These are phyloP conservation scores for Nissolia schottii DNA, from an alignment of 306 rosid species.

Conservation along the genomic window DNA sequence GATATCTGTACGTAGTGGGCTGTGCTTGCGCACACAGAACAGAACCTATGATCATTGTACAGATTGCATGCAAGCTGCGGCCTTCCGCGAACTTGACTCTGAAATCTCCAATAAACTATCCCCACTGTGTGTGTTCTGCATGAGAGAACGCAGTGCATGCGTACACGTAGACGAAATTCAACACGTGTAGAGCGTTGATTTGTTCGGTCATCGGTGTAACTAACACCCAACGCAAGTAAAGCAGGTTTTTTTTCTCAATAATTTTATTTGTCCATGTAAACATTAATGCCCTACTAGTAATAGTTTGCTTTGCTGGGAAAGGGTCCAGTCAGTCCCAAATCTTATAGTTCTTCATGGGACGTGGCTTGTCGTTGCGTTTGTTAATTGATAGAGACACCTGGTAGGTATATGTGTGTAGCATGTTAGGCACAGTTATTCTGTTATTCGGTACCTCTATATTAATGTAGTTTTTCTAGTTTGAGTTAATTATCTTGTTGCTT, in stretches of 20 bases:
- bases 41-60: neutral
- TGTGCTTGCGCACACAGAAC: neutral
- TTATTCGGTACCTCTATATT: too few relatives aligned
- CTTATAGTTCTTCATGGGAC: neutral
- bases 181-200: neutral
- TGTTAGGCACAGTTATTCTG: too few relatives aligned
- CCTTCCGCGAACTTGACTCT: neutral
- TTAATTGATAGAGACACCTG: neutral
- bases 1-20: neutral
- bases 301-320: too few relatives aligned
- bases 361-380: neutral
- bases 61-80: neutral
- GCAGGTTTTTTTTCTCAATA: too few relatives aligned
- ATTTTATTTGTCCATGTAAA: too few relatives aligned
- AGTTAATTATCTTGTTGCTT: too few relatives aligned
- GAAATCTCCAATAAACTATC: neutral
- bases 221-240: neutral
- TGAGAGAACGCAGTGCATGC: neutral
- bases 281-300: too few relatives aligned
- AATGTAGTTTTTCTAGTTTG: too few relatives aligned
- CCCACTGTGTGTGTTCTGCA: neutral
- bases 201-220: neutral
- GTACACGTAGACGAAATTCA: neutral
- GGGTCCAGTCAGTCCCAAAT: neutral
- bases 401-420: too few relatives aligned